Evolutionary conservation across 1,139 yeast species (phyloP).

Genomic region (Kurtzmaniella quercitrusa): DNA sequence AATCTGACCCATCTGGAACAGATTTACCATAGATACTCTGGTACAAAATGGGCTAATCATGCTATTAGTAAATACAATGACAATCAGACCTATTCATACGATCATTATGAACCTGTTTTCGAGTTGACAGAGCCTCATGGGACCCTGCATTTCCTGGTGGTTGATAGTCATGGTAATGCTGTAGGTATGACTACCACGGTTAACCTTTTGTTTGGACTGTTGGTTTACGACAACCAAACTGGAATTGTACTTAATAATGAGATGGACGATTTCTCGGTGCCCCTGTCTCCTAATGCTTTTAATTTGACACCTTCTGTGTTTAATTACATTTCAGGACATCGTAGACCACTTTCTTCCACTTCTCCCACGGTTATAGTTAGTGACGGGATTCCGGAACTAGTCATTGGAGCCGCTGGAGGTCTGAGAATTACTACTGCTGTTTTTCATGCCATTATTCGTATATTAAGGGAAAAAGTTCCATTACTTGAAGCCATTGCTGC

Average conservation of each 20-base stretch:
- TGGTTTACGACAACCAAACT: conserved; percentile 74
- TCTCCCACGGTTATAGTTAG: conserved; percentile 66
- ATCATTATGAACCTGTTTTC: conserved; percentile 72
- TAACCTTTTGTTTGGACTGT: conserved; percentile 79
- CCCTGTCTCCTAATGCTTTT: conserved; percentile 67
- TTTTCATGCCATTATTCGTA: conserved; percentile 71
- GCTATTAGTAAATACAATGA: conserved; percentile 47
- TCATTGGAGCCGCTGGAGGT: conserved; percentile 94
- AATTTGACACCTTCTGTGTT: conserved; percentile 74
- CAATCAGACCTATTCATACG: conserved; percentile 59
- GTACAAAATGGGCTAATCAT: conserved; percentile 50
- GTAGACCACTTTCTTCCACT: conserved; percentile 82
- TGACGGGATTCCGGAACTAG: conserved; percentile 52
- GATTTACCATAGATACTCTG: conserved; percentile 27
- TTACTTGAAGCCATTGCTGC: conserved; percentile 67
- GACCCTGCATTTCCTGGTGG: conserved; percentile 78
- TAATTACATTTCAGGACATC: conserved; percentile 70
- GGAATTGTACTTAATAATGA: conserved; percentile 85
- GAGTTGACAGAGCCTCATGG: conserved; percentile 79
- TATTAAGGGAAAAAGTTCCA: conserved; percentile 51
- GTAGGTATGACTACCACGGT: conserved; percentile 88
- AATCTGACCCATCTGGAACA: conserved; percentile 15
- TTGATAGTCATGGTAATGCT: conserved; percentile 69
- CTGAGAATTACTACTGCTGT: conserved; percentile 83
- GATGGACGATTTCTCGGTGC: conserved; percentile 94